Evolutionary conservation across 352 stramenopile genomes (phyloP).

Genomic region (Phytophthora idaei): DNA sequence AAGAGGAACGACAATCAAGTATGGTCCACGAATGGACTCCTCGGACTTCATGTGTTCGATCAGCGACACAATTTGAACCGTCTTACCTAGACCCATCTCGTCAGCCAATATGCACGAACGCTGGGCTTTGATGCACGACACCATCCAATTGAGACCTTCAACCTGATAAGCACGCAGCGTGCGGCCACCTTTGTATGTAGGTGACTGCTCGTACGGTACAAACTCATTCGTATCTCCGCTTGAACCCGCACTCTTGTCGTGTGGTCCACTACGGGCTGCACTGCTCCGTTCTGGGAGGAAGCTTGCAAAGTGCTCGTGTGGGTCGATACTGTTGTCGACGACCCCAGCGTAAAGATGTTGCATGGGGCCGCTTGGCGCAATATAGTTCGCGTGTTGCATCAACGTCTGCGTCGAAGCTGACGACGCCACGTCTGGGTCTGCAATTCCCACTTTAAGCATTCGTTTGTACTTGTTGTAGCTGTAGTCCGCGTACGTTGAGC

Average conservation of each 20-base stretch:
- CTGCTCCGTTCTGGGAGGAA: slow-evolving; percentile 64
- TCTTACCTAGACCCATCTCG: slow-evolving; percentile 95
- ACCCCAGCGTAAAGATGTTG: slow-evolving; percentile 87
- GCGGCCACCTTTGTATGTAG: slow-evolving; percentile 86
- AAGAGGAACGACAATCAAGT: slow-evolving; percentile 86
- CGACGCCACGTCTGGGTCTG: slow-evolving; percentile 32
- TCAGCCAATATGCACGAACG: slow-evolving; percentile 90
- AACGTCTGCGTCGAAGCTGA: slow-evolving; percentile 41
- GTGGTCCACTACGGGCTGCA: slow-evolving; percentile 1
- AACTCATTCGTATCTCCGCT: slow-evolving; percentile 66
- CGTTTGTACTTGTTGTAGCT: slow-evolving; percentile 74
- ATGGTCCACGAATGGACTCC: slow-evolving; percentile 84
- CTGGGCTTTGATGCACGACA: slow-evolving; percentile 87
- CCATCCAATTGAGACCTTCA: slow-evolving; percentile 91
- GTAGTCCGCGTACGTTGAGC: slow-evolving; percentile 68
- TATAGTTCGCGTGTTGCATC: slow-evolving; percentile 62
- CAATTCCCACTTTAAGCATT: slow-evolving; percentile 66
- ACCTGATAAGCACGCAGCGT: slow-evolving; percentile 87
- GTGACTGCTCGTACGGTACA: slow-evolving; percentile 89
- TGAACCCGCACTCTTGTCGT: slow-evolving; percentile 17
- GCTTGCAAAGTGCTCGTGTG: slow-evolving; percentile 88
- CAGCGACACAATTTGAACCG: slow-evolving; percentile 95
- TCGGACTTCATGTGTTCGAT: slow-evolving; percentile 89
- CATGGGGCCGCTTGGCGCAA: slow-evolving; percentile 83
- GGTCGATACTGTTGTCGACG: slow-evolving; percentile 91